These are phyloP conservation scores for Jaapia argillacea DNA, from an alignment of 768 basidiomycete species.

Conservation along the genomic window DNA sequence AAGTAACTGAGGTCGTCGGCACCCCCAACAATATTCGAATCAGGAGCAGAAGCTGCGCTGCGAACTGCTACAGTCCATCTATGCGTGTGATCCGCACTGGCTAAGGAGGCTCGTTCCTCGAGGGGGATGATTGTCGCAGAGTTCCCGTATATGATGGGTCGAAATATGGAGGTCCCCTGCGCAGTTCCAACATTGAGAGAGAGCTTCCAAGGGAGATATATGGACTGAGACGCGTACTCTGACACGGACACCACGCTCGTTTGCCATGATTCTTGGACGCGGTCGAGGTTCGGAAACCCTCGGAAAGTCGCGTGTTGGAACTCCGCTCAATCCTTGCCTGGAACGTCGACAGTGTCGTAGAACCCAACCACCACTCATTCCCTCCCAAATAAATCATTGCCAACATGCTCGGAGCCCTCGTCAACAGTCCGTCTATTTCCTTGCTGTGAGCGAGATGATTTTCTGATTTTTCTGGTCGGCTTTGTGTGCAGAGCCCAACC, in stretches of 20 bases:
- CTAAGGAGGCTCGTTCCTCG: conserved; percentile 52
- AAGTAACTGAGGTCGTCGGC: conserved; percentile 87
- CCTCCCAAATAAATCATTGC: conserved; percentile 11
- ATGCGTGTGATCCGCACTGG: conserved; percentile 77
- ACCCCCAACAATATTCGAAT: conserved; percentile 75
- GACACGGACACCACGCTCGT: conserved; percentile 67
- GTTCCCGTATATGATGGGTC: conserved; percentile 95
- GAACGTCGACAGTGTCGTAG: too few species aligned
- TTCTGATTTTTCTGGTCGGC: too few species aligned
- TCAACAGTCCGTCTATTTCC: conserved; percentile 59
- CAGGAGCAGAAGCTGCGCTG: conserved; percentile 68
- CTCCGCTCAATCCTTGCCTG: conserved; percentile 18
- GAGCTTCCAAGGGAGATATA: conserved; percentile 4
- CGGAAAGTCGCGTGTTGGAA: conserved; percentile 25
- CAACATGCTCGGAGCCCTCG: conserved; percentile 51
- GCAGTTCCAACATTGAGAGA: conserved; percentile 6
- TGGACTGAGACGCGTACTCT: conserved; percentile 41
- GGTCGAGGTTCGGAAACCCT: conserved; percentile 21
- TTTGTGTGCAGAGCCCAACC: conserved; percentile 46
- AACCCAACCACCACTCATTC: too few species aligned
- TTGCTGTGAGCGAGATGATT: too few species aligned
- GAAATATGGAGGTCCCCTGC: conserved; percentile 78
- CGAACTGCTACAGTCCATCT: conserved; percentile 95
- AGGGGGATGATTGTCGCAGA: conserved; percentile 70
- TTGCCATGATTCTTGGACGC: conserved; percentile 8